Evolutionary conservation across 371 early-diverging fungal species (phyloP), one percentile per base, ranked within the genome.

Genomic region (Mortierella sp.): DNA sequence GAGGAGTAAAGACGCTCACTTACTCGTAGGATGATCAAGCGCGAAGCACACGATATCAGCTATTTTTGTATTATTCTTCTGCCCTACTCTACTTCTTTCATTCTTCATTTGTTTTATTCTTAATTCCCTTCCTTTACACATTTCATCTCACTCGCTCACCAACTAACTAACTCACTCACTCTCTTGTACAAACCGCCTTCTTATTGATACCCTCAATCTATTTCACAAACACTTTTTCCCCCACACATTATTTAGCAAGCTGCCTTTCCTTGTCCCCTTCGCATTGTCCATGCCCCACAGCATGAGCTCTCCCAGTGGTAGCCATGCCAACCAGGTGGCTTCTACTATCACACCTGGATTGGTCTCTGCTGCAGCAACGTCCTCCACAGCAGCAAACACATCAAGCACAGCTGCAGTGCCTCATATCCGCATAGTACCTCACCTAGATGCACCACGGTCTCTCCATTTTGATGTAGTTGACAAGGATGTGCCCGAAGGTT

Each of bases 381-480:
- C 45, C 19, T 12, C 45, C 45, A 43, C 45, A 15, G 15, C 70
- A 15, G 51, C 40, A 40, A 9, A 53, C 19, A 26, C 68, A 3
- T 22, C 72, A 15, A 55, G 49, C 2, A 32, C 80, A 6, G 35
- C 64, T 32, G 40, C 76, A 29, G 79, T 83, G 35, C 91, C 90
- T 13, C 92, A 92, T 79, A 88, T 94, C 32, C 91, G 94, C 1
- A 91, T 94, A 51, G 94, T 93, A 31, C 94, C 94, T 26, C 92
- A 91, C 78, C 87, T 93, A 67, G 94, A 93, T 34, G 87, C 89
- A 31, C 90, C 90, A 35, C 89, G 94, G 29, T 91, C 92, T 37
- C 85, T 95, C 23, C 91, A 93, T 60, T 96, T 96, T 82, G 92
- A 92, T 32, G 91, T 92, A 22, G 90, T 96, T 60, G 94, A 94